Conservation (phyloP, 352 stramenopile species). For the Globisporangium cederbergense region DNA sequence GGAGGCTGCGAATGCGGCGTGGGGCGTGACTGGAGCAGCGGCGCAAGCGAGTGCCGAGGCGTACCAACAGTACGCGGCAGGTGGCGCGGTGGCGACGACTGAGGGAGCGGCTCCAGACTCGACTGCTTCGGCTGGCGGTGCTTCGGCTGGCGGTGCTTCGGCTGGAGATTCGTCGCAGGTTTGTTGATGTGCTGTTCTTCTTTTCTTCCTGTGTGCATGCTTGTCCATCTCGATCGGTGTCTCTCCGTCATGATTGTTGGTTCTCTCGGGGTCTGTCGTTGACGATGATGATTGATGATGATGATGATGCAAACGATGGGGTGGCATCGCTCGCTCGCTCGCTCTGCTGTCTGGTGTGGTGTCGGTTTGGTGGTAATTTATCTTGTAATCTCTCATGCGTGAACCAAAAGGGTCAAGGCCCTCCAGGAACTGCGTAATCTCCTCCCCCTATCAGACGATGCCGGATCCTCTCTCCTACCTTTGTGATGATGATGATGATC, state of each 20-base stretch:
- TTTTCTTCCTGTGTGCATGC: neutral
- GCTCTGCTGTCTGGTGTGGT: slow-evolving; percentile 17
- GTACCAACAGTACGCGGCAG: slow-evolving; percentile 72
- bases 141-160: slow-evolving; percentile 15
- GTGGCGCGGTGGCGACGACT: slow-evolving; percentile 19
- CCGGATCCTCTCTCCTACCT: slow-evolving; percentile 7
- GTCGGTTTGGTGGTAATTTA: slow-evolving; percentile 22
- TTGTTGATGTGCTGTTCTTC: slow-evolving; percentile 55
- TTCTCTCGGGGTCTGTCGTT: slow-evolving; percentile 10
- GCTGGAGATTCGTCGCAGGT: slow-evolving; percentile 40
- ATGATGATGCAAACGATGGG: slow-evolving; percentile 30
- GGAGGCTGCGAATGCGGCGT: slow-evolving; percentile 79
- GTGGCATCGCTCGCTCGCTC: slow-evolving; percentile 25
- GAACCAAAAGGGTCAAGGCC: slow-evolving; percentile 52
- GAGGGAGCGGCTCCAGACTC: slow-evolving; percentile 14
- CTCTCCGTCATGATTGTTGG: slow-evolving; percentile 18
- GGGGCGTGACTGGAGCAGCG: slow-evolving; percentile 76
- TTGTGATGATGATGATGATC: slow-evolving; percentile 17
- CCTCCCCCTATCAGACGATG: slow-evolving; percentile 13
- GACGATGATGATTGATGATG: slow-evolving; percentile 13
- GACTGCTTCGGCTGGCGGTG: slow-evolving; percentile 16
- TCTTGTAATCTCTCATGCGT: slow-evolving; percentile 28
- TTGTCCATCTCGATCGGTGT: slow-evolving; percentile 14
- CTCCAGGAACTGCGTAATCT: slow-evolving; percentile 53
- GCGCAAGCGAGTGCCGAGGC: slow-evolving; percentile 63